These are phyloP conservation scores for Hevea brasiliensis DNA, from an alignment of 345 rosid genomes.

Conservation along the genomic window DNA sequence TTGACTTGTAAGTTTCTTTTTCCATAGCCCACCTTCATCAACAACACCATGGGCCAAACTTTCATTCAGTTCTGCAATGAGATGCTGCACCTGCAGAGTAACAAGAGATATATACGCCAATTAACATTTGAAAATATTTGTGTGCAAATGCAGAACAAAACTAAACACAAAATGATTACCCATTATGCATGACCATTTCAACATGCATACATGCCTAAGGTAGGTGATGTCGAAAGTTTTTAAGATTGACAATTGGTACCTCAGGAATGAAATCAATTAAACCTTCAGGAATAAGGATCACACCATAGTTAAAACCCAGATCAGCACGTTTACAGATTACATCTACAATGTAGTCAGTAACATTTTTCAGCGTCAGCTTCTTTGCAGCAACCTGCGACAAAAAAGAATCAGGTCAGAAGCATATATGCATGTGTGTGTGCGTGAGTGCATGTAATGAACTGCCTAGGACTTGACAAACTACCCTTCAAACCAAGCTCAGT, in stretches of 20 bases:
- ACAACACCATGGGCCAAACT: conserved; percentile 76
- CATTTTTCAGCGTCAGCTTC: conserved; percentile 77
- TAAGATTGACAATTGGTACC: conserved; percentile 39
- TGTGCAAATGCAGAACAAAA: not conserved
- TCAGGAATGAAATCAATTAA: conserved; percentile 97
- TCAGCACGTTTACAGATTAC: conserved; percentile 70
- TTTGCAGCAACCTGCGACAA: conserved; percentile 69
- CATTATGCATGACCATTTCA: not conserved
- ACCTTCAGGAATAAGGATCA: conserved; percentile 95
- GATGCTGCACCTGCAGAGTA: conserved; percentile 71
- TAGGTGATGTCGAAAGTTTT: not conserved
- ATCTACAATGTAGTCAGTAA: conserved; percentile 83
- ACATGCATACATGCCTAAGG: too few relatives aligned
- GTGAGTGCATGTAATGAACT: too few relatives aligned
- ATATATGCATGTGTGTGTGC: too few relatives aligned
- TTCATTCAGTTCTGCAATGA: conserved; percentile 86
- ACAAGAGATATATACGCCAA: conserved; percentile 9
- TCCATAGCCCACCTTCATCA: conserved; percentile 82
- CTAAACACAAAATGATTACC: not conserved
- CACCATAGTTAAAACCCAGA: conserved; percentile 84
- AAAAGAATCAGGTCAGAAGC: not conserved
- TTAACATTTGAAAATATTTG: not conserved
- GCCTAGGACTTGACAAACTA: not conserved
- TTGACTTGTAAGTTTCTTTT: conserved; percentile 63
- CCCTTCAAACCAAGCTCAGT: not conserved